phyloP scores from a whole-genome alignment of 441 rosid genomes.

The Heliophila coronopifolia region DNA sequence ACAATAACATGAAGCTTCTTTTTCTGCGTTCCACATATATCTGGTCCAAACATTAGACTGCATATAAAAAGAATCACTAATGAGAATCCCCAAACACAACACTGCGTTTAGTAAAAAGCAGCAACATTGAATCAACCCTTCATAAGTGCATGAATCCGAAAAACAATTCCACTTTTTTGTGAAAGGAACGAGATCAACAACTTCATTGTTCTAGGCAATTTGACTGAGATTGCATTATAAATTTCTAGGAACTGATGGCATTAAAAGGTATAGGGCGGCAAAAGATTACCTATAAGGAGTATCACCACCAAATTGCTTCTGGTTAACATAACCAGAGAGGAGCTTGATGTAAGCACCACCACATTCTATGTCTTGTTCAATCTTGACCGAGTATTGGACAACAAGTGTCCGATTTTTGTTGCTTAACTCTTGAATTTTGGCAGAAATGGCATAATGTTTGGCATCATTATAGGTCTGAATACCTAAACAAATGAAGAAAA shows the following conservation, averaged over 20 bases:
- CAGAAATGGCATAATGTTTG: slow-evolving; percentile 70
- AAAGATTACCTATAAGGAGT: slow-evolving; percentile 67
- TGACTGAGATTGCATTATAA: neutral
- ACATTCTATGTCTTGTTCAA: slow-evolving; percentile 88
- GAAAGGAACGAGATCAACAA: neutral
- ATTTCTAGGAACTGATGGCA: neutral
- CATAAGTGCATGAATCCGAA: neutral
- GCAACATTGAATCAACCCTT: neutral
- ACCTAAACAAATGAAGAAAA: slow-evolving; percentile 40
- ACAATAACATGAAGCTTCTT: slow-evolving; percentile 82
- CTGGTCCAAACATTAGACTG: slow-evolving; percentile 98
- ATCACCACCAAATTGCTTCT: slow-evolving; percentile 91
- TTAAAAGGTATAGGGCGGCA: neutral
- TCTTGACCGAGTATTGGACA: slow-evolving; percentile 69
- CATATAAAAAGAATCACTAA: slow-evolving; percentile 20
- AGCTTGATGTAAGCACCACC: slow-evolving; percentile 91
- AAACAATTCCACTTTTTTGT: neutral
- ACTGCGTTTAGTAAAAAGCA: neutral
- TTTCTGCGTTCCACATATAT: slow-evolving; percentile 82
- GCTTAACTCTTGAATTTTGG: slow-evolving; percentile 76
- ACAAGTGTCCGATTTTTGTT: slow-evolving; percentile 79
- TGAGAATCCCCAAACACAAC: neutral
- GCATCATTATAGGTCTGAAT: slow-evolving; percentile 85
- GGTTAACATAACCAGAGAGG: slow-evolving; percentile 80
- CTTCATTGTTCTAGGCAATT: neutral